These are phyloP conservation scores for Phytophthora sansomeana DNA, from an alignment of 352 stramenopile species.

Conservation along the genomic window DNA sequence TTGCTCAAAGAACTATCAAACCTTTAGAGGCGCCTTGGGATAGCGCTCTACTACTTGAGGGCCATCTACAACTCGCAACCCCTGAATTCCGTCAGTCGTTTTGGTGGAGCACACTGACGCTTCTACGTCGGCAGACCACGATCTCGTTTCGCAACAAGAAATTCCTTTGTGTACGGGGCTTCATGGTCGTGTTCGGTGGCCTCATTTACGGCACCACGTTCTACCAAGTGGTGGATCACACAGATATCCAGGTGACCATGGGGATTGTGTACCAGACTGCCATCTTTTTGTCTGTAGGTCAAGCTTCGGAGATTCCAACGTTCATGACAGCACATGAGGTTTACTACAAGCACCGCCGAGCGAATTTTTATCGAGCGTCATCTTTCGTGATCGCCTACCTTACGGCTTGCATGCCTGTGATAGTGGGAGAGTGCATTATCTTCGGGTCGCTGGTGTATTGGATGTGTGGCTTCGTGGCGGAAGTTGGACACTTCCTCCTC, in stretches of 20 bases:
- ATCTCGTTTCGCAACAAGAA: conserved; percentile 54
- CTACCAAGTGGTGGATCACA: conserved; percentile 34
- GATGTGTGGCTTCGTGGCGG: conserved; percentile 30
- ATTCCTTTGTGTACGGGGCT: conserved; percentile 39
- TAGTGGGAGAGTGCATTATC: conserved; percentile 14
- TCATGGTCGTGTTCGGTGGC: conserved; percentile 48
- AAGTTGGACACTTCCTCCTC: conserved; percentile 24
- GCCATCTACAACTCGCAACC: conserved; percentile 22
- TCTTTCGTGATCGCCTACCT: conserved; percentile 28
- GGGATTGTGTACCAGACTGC: conserved; percentile 74
- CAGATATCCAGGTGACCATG: conserved; percentile 51
- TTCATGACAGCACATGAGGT: conserved; percentile 21
- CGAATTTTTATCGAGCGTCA: conserved; percentile 27
- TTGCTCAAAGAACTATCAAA: conserved; percentile 2
- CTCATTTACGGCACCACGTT: conserved; percentile 45
- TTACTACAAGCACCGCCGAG: conserved; percentile 39
- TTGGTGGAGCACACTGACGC: conserved; percentile 29
- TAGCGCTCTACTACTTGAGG: conserved; percentile 16
- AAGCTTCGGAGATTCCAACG: conserved; percentile 19
- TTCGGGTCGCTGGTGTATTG: conserved; percentile 28
- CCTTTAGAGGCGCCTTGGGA: conserved; percentile 1
- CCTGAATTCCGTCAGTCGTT: conserved; percentile 31
- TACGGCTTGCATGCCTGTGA: conserved; percentile 11
- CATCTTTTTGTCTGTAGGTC: conserved; percentile 75
- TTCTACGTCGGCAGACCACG: conserved; percentile 51